Base-by-base conservation (phyloP, 805 yeast genomes). In the Hanseniaspora meyeri region DNA sequence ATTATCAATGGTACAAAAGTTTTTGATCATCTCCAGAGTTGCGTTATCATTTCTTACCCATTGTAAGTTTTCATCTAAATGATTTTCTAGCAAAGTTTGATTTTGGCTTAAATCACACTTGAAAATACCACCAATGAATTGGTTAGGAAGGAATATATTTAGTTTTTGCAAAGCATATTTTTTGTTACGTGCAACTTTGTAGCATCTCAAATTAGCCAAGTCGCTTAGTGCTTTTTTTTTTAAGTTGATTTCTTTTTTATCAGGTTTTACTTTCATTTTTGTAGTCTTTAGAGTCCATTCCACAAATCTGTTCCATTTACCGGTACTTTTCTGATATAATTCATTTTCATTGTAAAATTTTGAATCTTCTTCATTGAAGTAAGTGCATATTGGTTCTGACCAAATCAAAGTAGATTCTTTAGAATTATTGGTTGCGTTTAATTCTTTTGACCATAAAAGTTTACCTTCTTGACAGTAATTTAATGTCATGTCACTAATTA, bases 51-150 rank as follows among this genome's bases (percentile, higher is more conserved):
- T 31, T 6, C 19, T 49, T 7, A 36, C 19, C 46, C 58, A 43
- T 29, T 38, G 34, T 36, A 61, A 57, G 42, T 59, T 55, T 4
- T 51, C 54, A 47, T 59, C 55, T 55, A 59, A 36, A 32, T 62
- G 39, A 59, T 43, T 58, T 32, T 54, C 59, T 57, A 65, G 62
- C 51, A 62, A 67, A 32, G 51, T 58, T 46, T 60, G 60, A 1
- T 63, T 66, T 19, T 62, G 57, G 1, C 73, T 62, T 0, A 76
- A 57, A 12, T 73, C 67, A 62, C 85, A 80, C 55, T 74, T 73
- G 65, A 75, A 85, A 1, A 84, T 61, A 0, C 81, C 88, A 6
- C 90, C 91, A 2, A 85, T 77, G 68, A 78, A 77, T 0, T 80
- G 74, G 19, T 74, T 70, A 0, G 88, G 87, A 16, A 78, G 68